Base-by-base conservation (phyloP, 192 early-diverging fungal genomes). In the Linnemannia elongata region DNA sequence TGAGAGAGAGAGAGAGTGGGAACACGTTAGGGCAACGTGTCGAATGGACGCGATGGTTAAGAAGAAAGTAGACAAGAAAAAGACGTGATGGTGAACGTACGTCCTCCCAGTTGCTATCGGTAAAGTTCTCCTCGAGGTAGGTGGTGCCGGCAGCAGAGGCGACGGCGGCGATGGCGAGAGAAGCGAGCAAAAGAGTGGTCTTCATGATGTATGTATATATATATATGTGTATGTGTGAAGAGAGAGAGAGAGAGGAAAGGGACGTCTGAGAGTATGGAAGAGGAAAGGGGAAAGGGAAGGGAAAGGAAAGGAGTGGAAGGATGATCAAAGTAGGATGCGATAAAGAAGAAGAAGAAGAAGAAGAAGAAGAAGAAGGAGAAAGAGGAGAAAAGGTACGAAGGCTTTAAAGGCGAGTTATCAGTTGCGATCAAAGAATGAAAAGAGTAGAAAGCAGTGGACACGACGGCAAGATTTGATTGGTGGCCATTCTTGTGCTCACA, bases 81-180 rank as follows among this genome's bases (percentile, higher is more conserved):
- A 66, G 68, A 73, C n/a, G n/a, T 30, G 57, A 63, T 30, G 33
- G 5, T 20, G 6, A 24, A 88, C 78, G 57, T 89, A 89, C 90
- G 70, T 93, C 89, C 66, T 90, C 90, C 93, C 92, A 93, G 41
- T 79, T 89, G 72, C 81, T 83, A 60, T 92, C 90, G 60, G 91
- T 89, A 82, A 99, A 99, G 75, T 94, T 95, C 91, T 99, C 97
- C 86, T 97, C 91, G 76, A 97, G 94, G 92, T 96, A 98, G 69
- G 85, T 87, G 66, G 77, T 76, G 30, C 79, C 85, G 71, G 85
- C 85, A 75, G 85, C 85, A 20, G 85, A 81, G 80, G 76, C 85
- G n/a, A 87, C 85, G 66, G 85, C 66, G 72, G 85, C 85, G 49
- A 87, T 87, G 69, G 85, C 85, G 55, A 87, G 85, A 22, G 85